These are phyloP conservation scores for Naganishia albida DNA, from an alignment of 1,284 basidiomycete species.

Conservation along the genomic window DNA sequence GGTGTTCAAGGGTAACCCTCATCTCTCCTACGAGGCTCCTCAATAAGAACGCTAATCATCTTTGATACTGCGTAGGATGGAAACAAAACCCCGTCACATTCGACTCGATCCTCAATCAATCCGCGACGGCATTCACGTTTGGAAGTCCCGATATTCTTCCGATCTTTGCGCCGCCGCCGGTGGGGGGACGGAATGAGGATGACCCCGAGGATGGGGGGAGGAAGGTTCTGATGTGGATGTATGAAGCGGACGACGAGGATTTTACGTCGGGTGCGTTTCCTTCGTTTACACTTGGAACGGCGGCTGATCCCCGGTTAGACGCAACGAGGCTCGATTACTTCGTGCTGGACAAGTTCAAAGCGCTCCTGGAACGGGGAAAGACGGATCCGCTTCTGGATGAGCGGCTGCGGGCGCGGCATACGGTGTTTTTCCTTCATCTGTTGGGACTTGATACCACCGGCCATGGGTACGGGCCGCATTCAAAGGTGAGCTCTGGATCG, in stretches of 20 bases:
- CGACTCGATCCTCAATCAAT: conserved; percentile 86
- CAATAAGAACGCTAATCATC: no score
- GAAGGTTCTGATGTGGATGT: conserved; percentile 73
- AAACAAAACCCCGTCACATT: conserved; percentile 87
- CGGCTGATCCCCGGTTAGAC: conserved; percentile 57
- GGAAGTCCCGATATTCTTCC: conserved; percentile 87
- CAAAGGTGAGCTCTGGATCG: conserved; percentile 56
- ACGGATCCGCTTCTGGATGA: conserved; percentile 58
- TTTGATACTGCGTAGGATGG: no score
- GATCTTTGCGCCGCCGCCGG: conserved; percentile 78
- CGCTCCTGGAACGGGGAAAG: conserved; percentile 66
- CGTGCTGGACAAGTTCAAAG: conserved; percentile 69
- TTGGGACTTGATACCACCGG: conserved; percentile 85
- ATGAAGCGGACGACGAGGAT: conserved; percentile 76
- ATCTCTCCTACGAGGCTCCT: no score
- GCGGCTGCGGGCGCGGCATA: conserved; percentile 61
- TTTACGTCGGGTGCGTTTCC: conserved; percentile 71
- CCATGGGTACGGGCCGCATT: conserved; percentile 83
- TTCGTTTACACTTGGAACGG: not conserved
- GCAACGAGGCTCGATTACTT: conserved; percentile 76
- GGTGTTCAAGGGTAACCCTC: conserved; percentile 77
- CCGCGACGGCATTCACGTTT: conserved; percentile 74
- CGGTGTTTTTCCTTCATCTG: conserved; percentile 81
- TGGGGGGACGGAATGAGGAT: conserved; percentile 45
- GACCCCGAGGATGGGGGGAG: conserved; percentile 40